Evolutionary conservation across 768 basidiomycete species (phyloP), one percentile per base, ranked within the genome.

Genomic region (Brasilioporus rufonigricans): DNA sequence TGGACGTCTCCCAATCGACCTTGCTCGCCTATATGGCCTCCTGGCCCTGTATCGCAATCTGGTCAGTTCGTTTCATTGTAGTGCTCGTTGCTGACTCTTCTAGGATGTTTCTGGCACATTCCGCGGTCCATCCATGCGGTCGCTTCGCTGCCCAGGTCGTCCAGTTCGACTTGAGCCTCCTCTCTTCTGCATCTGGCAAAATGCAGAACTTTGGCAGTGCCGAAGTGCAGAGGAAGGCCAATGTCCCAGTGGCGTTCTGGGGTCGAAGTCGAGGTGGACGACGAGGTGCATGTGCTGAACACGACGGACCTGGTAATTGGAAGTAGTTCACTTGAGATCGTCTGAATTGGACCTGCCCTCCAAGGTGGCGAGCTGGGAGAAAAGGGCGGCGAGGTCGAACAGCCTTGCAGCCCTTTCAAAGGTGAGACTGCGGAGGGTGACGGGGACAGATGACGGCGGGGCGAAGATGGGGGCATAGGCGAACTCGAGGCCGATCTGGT

Each of bases 341-440:
- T 93, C 89, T 14, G 77, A 72, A 16, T 68, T 80, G 19, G 83
- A 81, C 57, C 91, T 82, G 69, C 90, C 87, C 66, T 90, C 85
- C 0, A 79, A 65, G 4, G 77, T 76, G 0, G 86, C 95, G 27
- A 97, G 75, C 51, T 90, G 87, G 3, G 91, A 91, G 66, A 88
- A 91, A n/a, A 94, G 71, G 4, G 91, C 84, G 1, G 87, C 91
- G 5, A 98, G 76, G 65, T 98, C 98, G 77, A 89, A 96, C 1
- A 98, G 71, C 0, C 90, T 76, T 21, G 81, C 77, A 2, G 87
- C 85, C 16, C 89, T 80, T 67, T 98, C 96, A 61, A 89, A 97
- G 2, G 81, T 74, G n/a, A 98, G 76, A 56, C 86, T 94, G 32
- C 76, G 77, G 31, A 93, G 71, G 0, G 86, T 77, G 23, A 91